Evolutionary conservation across 23 red algal species (phyloP).

Genomic region (Gracilariopsis chorda): DNA sequence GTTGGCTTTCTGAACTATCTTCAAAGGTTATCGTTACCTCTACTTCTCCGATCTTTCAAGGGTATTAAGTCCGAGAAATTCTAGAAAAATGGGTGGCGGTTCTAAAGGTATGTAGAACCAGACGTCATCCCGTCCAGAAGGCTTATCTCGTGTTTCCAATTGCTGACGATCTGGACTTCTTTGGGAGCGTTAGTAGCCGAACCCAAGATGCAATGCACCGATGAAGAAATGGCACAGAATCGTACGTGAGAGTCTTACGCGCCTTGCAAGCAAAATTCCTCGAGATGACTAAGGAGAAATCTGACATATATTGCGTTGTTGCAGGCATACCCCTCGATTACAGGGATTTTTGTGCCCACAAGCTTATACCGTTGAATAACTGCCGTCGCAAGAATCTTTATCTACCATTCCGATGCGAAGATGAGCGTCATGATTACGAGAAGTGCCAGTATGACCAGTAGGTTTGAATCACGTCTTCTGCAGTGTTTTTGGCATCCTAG

Average conservation of each 20-base stretch:
- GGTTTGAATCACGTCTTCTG: slow-evolving; percentile 2
- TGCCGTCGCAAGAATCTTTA: slow-evolving; percentile 83
- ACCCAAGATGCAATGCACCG: slow-evolving; percentile 35
- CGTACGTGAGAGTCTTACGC: background rate
- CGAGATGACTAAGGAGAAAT: background rate
- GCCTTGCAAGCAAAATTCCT: background rate
- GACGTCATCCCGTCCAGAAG: too few species aligned
- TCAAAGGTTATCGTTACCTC: too few species aligned
- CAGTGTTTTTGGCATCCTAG: too few species aligned
- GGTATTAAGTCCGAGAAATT: too few species aligned
- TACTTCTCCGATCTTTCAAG: too few species aligned
- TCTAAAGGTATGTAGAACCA: too few species aligned
- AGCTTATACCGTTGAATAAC: slow-evolving; percentile 90
- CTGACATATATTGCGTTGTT: background rate
- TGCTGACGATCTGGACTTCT: background rate
- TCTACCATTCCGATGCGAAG: slow-evolving; percentile 82
- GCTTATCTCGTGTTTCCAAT: background rate
- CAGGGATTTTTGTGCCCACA: slow-evolving; percentile 92
- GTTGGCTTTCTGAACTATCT: too few species aligned
- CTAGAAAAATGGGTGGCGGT: too few species aligned
- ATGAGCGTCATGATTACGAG: slow-evolving; percentile 83
- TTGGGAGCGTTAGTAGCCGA: slow-evolving; percentile 36
- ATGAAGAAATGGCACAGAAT: slow-evolving; percentile 38
- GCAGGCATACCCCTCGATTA: slow-evolving; percentile 49
- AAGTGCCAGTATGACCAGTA: slow-evolving; percentile 90